Evolutionary conservation across 2,329 filamentous ascomycete species (phyloP).

Genomic region (Sordariomycetes sp.): DNA sequence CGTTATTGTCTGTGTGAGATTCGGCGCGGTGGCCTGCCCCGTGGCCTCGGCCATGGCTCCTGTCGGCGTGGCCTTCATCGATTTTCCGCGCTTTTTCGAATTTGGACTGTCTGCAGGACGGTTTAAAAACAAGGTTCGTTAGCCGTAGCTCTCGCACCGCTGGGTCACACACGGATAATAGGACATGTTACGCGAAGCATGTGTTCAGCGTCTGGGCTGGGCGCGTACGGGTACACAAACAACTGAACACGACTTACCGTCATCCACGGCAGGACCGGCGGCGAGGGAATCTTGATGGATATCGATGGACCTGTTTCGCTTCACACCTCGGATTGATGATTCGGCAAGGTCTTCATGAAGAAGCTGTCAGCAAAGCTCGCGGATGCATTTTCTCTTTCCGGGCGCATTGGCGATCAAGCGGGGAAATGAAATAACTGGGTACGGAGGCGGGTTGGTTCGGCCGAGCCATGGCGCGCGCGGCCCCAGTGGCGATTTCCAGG

Average conservation of each 20-base stretch:
- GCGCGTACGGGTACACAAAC: constrained; percentile 14
- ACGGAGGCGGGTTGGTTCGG: not conserved
- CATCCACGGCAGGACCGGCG: constrained; percentile 41
- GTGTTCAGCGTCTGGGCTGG: not conserved
- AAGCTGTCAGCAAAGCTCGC: constrained; percentile 2
- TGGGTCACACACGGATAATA: not conserved
- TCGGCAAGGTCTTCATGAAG: constrained; percentile 30
- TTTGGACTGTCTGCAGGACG: constrained; percentile 28
- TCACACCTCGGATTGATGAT: constrained; percentile 53
- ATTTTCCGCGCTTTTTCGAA: constrained; percentile 45
- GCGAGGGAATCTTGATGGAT: constrained; percentile 2
- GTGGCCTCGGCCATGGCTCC: constrained; percentile 43
- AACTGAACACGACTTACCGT: constrained; percentile 50
- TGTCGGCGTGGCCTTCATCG: constrained; percentile 43
- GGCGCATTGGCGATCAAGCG: not conserved
- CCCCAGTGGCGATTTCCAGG: not conserved
- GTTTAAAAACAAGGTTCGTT: constrained; percentile 16
- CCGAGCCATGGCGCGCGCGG: not conserved
- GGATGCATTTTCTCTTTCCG: not conserved
- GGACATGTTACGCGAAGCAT: constrained; percentile 2
- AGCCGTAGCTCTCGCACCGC: constrained; percentile 4
- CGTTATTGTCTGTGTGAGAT: constrained; percentile 15
- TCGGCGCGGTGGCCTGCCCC: constrained; percentile 32
- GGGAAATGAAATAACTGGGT: constrained; percentile 5
- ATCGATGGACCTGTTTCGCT: constrained; percentile 68